A percentile compares a stretch with the other conserved stretches of the same genome.
Evolutionary conservation across 75 land plant species (phyloP).

Genomic region (Gnetum montanum): DNA sequence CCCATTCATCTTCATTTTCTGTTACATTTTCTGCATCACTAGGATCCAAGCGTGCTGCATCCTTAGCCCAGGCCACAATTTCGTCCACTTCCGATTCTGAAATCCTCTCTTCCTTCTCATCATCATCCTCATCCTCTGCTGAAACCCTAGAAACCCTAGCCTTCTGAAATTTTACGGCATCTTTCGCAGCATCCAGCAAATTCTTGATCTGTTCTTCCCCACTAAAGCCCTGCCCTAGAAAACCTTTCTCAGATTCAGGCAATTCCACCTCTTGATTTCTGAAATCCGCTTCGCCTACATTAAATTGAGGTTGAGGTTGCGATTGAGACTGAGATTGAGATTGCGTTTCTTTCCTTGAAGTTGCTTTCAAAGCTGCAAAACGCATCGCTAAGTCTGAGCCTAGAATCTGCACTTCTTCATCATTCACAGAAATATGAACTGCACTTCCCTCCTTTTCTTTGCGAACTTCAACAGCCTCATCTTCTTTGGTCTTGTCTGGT

Average conservation of each 20-base stretch:
- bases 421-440: background rate
- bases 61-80: slow-evolving; percentile 7
- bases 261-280: background rate
- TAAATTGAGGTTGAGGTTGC: no score
- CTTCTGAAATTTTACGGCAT: background rate
- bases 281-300: background rate
- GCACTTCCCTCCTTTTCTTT: background rate
- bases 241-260: background rate
- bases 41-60: slow-evolving; percentile 5
- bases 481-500: background rate
- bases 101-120: background rate
- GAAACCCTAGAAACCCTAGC: background rate
- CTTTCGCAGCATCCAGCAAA: background rate
- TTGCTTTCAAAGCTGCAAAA: background rate
- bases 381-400: slow-evolving; percentile 1
- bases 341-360: background rate
- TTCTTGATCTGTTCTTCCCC: slow-evolving; percentile 1
- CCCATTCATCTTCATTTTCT: background rate
- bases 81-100: slow-evolving; percentile 7
- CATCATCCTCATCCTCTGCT: background rate
- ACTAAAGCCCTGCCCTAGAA: background rate
- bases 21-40: background rate
- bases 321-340: no score
- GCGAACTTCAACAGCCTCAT: background rate
- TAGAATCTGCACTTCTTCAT: slow-evolving; percentile 2